Evolutionary conservation across 2,329 filamentous ascomycete genomes (phyloP), one percentile per base, ranked within the genome.

Genomic region (Fusarium sp.): DNA sequence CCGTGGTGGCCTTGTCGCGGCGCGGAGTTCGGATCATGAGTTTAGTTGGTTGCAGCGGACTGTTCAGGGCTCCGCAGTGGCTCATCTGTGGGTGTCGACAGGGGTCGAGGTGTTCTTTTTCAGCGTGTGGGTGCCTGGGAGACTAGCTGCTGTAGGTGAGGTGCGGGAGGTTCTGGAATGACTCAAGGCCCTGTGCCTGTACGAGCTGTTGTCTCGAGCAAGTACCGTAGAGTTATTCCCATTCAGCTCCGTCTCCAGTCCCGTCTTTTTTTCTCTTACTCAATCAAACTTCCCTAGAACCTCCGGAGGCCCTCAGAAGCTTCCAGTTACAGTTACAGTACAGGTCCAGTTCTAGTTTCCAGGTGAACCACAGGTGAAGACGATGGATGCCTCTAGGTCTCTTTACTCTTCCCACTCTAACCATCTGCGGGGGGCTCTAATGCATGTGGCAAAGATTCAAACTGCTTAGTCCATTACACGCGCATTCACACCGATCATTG

Each of bases 81-180:
- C 60, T 40, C 50, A 55, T 40, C 43, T 66, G 63, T 72, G 71
- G 63, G 60, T 74, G 71, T 69, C 18, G 53, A 56, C 62, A 73
- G 51, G 72, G 72, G 71, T 57, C 45, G 37, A 49, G 34, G 37
- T 21, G 40, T 50, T 47, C 40, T 63, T 53, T 61, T 59, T 49
- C 53, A 63, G 62, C 64, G 59, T 68, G 58, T 72, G 69, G 68
- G 65, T 62, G 48, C 54, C 62, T 46, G 51, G 13, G 18, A 53
- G 18, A 42, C 49, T 42, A 51, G 14, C 30, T 37, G 25, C 30
- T 50, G 48, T 37, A 25, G 49, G 34, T 63, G 56, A 67, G 48
- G 49, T 27, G 49, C 40, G 37, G 46, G 42, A 57, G 57, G 41
- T 72, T 72, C 69, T 75, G 73, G 73, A 74, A 75, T 75, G 73